These are phyloP conservation scores for Tylopilus sp. DNA, from an alignment of 768 basidiomycete species.

Conservation along the genomic window DNA sequence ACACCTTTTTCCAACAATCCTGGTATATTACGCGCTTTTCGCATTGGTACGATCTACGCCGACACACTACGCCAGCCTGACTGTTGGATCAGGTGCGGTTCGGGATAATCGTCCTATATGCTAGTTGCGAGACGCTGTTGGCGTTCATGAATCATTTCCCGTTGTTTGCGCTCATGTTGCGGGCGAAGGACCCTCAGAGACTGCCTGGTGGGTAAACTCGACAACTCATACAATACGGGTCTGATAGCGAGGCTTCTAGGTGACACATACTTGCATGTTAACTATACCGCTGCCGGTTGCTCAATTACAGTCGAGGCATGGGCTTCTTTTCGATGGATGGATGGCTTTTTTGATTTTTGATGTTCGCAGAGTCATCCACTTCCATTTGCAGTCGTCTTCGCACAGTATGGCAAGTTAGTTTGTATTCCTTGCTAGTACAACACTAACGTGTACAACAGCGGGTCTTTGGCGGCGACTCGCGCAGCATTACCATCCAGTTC, in stretches of 20 bases:
- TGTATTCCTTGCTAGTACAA: not conserved
- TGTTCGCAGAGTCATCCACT: conserved; percentile 49
- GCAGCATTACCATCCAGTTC: conserved; percentile 56
- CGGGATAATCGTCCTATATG: conserved; percentile 55
- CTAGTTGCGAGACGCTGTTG: conserved; percentile 57
- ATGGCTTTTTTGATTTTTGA: conserved; percentile 4
- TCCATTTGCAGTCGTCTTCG: conserved; percentile 49
- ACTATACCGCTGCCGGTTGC: conserved; percentile 26
- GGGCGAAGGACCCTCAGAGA: conserved; percentile 78
- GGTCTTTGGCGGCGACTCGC: conserved; percentile 48
- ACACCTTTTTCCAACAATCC: conserved; percentile 80
- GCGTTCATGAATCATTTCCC: conserved; percentile 92
- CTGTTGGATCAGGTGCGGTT: conserved; percentile 44
- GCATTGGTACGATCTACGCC: conserved; percentile 45
- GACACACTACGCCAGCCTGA: conserved; percentile 1
- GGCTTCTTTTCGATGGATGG: not conserved
- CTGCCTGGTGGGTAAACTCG: conserved; percentile 58
- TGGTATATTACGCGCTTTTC: conserved; percentile 84
- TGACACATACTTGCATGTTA: conserved; percentile 24
- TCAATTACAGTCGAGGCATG: conserved; percentile 21
- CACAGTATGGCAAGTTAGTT: conserved; percentile 49
- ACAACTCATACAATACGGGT: not conserved
- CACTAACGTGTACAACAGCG: conserved; percentile 31
- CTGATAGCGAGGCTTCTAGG: conserved; percentile 15
- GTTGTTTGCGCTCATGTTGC: conserved; percentile 80